phyloP scores from a whole-genome alignment of 2,329 filamentous ascomycete genomes.

The Hymenoscyphus linearis region DNA sequence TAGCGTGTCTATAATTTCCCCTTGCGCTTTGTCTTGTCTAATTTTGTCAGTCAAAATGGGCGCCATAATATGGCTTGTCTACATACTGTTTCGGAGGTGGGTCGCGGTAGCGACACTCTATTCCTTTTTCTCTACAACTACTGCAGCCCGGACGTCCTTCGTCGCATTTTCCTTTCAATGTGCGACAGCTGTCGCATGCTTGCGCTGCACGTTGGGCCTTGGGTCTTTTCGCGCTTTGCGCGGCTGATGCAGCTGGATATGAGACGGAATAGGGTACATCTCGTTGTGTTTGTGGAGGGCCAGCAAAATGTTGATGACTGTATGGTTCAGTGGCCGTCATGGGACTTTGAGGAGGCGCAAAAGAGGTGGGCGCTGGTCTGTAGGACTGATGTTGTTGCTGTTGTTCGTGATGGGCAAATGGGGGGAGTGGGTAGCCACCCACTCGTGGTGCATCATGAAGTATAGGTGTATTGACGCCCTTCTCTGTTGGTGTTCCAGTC shows the following conservation, averaged over 20 bases:
- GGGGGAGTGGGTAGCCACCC: slow-evolving; percentile 13
- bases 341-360: slow-evolving; percentile 24
- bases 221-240: slow-evolving; percentile 13
- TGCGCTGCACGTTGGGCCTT: slow-evolving; percentile 38
- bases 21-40: slow-evolving; percentile 49
- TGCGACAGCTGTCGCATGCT: slow-evolving; percentile 87
- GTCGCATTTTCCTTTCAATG: slow-evolving; percentile 87
- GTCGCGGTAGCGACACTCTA: slow-evolving; percentile 83
- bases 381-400: slow-evolving; percentile 13
- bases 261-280: slow-evolving; percentile 21
- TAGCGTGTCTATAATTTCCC: slow-evolving; percentile 52
- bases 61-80: slow-evolving; percentile 38
- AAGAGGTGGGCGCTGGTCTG: slow-evolving; percentile 15
- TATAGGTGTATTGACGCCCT: slow-evolving; percentile 22
- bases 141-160: slow-evolving; percentile 73
- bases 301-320: slow-evolving; percentile 16
- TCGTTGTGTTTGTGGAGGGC: slow-evolving; percentile 14
- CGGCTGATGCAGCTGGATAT: slow-evolving; percentile 18
- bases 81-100: slow-evolving; percentile 81
- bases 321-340: slow-evolving; percentile 27
- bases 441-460: slow-evolving; percentile 23
- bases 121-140: slow-evolving; percentile 80
- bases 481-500: slow-evolving; percentile 25
- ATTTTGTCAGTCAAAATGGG: slow-evolving; percentile 17
- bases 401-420: slow-evolving; percentile 19